These are phyloP conservation scores for Alliaria petiolata DNA, from an alignment of 345 rosid species.

Conservation along the genomic window DNA sequence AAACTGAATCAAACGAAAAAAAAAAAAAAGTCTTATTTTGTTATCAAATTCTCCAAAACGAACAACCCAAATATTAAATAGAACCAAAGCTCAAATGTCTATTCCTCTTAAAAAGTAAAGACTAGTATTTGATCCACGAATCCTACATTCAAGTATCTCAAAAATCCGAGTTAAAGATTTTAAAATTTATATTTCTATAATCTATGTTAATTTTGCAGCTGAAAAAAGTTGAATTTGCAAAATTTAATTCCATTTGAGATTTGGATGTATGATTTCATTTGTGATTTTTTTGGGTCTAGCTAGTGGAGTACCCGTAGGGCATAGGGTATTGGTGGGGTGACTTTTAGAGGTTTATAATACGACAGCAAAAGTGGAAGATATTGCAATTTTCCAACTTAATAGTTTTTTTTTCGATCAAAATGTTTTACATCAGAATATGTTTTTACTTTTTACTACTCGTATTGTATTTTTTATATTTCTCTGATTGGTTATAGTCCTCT, in stretches of 20 bases:
- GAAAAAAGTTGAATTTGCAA: background rate
- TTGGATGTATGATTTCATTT: background rate
- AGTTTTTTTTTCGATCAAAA: background rate
- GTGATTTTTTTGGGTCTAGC: background rate
- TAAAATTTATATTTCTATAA: background rate
- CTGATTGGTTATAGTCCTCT: no score
- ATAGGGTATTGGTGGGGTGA: slow-evolving; percentile 15
- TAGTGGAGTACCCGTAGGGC: slow-evolving; percentile 20
- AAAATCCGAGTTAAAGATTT: background rate
- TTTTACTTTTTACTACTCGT: background rate
- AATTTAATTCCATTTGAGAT: background rate
- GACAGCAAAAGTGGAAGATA: slow-evolving; percentile 8
- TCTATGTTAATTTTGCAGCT: background rate
- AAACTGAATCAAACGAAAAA: background rate
- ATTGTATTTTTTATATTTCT: background rate
- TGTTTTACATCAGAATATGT: background rate
- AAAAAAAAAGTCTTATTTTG: no score
- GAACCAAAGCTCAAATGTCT: background rate
- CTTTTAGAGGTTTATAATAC: slow-evolving; percentile 18
- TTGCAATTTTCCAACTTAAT: slow-evolving; percentile 16
- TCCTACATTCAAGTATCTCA: background rate
- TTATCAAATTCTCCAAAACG: background rate
- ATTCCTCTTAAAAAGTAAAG: background rate
- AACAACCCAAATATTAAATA: background rate
- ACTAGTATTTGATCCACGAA: background rate